Base-by-base conservation (phyloP, 208 protist species). In the Trypanosoma platydactyli region DNA sequence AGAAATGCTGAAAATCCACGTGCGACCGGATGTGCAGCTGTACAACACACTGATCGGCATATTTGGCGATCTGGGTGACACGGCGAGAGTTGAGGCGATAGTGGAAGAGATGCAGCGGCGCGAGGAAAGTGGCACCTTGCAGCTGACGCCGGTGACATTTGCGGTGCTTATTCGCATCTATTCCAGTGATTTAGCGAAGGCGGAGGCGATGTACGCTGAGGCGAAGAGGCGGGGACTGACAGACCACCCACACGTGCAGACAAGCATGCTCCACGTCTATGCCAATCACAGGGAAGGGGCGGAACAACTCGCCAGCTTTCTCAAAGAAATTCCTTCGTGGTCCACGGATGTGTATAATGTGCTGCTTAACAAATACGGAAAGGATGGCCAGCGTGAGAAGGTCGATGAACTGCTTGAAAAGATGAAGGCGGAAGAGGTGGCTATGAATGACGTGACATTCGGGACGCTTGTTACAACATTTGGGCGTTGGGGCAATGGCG, bases 381-480 rank as follows among this genome's bases (percentile, higher is more conserved):
- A 88, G 57, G 71, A 76, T 33, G 76, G 81, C 52, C 64, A 94
- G 49, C 77, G 76, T 24, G 80, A 71, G 1, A 82, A 86, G 45
- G 85, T 95, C 22, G 63, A 89, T 16, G 76, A 76, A 24, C 76
- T 82, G 12, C 56, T 95, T 27, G 73, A 93, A 29, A 89, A 86
- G 53, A 91, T 95, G 86, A 81, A 88, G 57, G 49, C 71, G n/a
- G 80, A 93, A 27, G 58, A 69, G 5, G 77, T 91, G 9, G 56
- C 72, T 38, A 93, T 95, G 86, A 95, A 93, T 76, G 89, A 95
- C 59, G 89, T 95, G 35, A 95, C 89, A 0, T 95, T 93, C 50
- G 89, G 89, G 41, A 95, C 89, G 5, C 72, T 93, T n/a, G 88
- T 94, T 45, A 94, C 89, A 44, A 80, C 82, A 35, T 94, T 89